Evolutionary conservation across 164 flowering plant species (phyloP).

Genomic region (Berberis vulgaris): DNA sequence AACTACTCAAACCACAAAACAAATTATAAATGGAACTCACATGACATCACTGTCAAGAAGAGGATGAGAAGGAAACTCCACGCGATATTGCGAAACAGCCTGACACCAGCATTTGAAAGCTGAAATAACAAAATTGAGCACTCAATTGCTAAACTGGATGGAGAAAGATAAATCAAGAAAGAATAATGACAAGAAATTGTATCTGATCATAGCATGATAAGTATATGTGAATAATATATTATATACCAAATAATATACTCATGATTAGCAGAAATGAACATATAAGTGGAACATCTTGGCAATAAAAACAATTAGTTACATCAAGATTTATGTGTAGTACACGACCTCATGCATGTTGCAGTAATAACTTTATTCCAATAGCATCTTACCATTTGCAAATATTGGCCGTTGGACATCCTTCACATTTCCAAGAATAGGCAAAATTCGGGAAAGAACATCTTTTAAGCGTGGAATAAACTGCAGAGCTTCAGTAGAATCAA

Average conservation of each 20-base stretch:
- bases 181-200: background rate
- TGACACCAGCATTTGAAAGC: constrained; percentile 99
- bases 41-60: constrained; percentile 72
- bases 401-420: constrained; percentile 77
- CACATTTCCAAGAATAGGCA: constrained; percentile 92
- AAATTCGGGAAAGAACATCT: constrained; percentile 73
- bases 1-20: background rate
- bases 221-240: too few relatives aligned
- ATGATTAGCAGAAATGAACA: too few relatives aligned
- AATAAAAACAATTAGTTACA: background rate
- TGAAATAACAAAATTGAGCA: constrained; percentile 19
- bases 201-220: too few relatives aligned
- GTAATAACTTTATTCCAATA: background rate
- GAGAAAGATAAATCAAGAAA: background rate
- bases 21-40: constrained; percentile 37
- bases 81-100: constrained; percentile 61
- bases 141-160: background rate
- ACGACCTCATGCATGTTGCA: background rate
- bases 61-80: constrained; percentile 48
- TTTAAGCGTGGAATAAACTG: constrained; percentile 84
- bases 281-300: too few relatives aligned
- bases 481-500: constrained; percentile 46
- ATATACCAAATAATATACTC: too few relatives aligned
- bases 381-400: constrained; percentile 75
- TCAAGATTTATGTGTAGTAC: background rate